Percentiles rank a stretch among this genome's conserved stretches.
Conservation (phyloP, 176 grass and related monocot genomes). For the Aegilops bicornis region DNA sequence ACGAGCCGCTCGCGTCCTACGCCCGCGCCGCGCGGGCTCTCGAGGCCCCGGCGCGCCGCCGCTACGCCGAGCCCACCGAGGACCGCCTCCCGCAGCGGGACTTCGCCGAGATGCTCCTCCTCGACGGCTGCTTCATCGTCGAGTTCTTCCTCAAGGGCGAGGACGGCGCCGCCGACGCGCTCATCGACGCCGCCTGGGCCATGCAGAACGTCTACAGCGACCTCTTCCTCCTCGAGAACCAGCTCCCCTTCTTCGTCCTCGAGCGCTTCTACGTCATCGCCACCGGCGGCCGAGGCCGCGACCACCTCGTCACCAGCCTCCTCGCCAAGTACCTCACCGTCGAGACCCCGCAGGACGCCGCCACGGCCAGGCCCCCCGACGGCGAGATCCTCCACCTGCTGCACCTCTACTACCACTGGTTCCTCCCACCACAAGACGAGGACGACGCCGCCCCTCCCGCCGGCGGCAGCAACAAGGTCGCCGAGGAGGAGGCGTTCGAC, state of each 20-base stretch:
- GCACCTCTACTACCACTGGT: conserved; percentile 59
- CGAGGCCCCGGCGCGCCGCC: conserved; percentile 29
- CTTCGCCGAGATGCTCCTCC: conserved; percentile 57
- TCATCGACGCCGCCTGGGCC: conserved; percentile 34
- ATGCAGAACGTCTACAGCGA: conserved; percentile 51
- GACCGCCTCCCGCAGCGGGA: conserved; percentile 11
- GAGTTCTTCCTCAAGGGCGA: conserved; percentile 51
- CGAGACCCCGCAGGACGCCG: not conserved
- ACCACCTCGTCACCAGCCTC: conserved; percentile 17
- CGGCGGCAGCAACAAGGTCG: not conserved
- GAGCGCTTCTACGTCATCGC: conserved; percentile 40
- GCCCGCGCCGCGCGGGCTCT: conserved; percentile 25
- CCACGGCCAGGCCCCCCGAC: not conserved
- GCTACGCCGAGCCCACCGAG: conserved; percentile 34
- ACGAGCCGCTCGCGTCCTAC: conserved; percentile 16
- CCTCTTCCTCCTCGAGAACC: conserved; percentile 53
- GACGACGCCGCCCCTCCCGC: not conserved
- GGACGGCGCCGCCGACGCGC: conserved; percentile 33
- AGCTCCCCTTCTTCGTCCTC: conserved; percentile 50
- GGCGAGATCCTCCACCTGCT: conserved; percentile 53
- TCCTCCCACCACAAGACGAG: conserved; percentile 36
- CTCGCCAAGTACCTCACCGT: conserved; percentile 47
- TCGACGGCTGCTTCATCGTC: conserved; percentile 65
- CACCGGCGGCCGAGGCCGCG: conserved; percentile 17
- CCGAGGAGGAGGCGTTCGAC: conserved; percentile 21